Conservation (phyloP, 2,329 filamentous ascomycete species). For the Alternaria conjuncta region DNA sequence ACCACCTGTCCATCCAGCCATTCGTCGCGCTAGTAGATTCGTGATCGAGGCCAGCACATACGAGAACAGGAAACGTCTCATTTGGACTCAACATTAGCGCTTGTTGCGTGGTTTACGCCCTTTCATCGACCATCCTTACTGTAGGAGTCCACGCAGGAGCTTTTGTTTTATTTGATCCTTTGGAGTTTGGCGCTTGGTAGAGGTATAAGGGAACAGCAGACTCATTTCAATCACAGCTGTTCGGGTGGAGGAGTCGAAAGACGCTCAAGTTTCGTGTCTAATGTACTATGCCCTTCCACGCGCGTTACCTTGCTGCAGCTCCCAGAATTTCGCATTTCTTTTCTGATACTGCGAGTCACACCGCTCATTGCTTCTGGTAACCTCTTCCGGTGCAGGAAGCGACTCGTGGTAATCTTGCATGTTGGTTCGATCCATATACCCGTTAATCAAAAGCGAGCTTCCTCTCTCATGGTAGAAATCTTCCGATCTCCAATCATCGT, state of each 20-base stretch:
- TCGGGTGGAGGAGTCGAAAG: background rate
- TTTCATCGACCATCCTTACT: background rate
- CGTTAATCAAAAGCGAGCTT: background rate
- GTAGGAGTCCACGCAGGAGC: background rate
- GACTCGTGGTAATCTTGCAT: background rate
- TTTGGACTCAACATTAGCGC: background rate
- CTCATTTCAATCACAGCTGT: slow-evolving; percentile 1
- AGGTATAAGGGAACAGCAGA: background rate
- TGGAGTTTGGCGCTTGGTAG: slow-evolving; percentile 1
- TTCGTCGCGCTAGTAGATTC: background rate
- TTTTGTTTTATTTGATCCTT: background rate
- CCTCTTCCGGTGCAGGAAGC: background rate
- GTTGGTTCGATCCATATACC: background rate
- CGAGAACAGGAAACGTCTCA: background rate
- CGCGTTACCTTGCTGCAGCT: background rate
- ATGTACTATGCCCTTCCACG: background rate
- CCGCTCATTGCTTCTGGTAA: background rate
- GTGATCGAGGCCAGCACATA: background rate
- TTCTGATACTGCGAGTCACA: background rate
- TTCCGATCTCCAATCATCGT: background rate
- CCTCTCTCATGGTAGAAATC: background rate
- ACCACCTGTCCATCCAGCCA: slow-evolving; percentile 5
- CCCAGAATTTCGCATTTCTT: background rate
- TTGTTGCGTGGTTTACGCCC: slow-evolving; percentile 2
- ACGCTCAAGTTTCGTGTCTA: background rate